These are phyloP conservation scores for Neofusicoccum ribis DNA, from an alignment of 2,329 filamentous ascomycete species.

Conservation along the genomic window DNA sequence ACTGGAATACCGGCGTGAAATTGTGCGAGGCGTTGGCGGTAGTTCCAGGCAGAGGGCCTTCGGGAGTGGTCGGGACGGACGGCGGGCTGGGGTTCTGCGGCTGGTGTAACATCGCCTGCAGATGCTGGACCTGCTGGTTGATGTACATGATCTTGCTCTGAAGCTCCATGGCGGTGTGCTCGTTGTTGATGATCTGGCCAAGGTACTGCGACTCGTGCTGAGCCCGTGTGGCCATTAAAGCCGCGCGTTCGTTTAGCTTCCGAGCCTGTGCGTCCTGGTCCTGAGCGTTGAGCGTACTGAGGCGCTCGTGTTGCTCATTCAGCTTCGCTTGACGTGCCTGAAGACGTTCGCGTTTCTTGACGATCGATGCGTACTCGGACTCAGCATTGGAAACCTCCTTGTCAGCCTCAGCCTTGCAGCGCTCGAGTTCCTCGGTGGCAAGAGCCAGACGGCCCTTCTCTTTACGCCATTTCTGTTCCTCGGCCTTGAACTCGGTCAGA, in stretches of 20 bases:
- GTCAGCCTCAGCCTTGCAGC: constrained; percentile 63
- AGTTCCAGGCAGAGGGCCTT: constrained; percentile 59
- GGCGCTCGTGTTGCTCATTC: constrained; percentile 69
- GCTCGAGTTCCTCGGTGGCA: constrained; percentile 59
- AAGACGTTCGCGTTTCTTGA: constrained; percentile 72
- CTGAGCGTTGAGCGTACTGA: constrained; percentile 67
- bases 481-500: constrained; percentile 56
- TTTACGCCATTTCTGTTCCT: constrained; percentile 59
- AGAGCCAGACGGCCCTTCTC: constrained; percentile 53
- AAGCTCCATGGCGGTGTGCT: constrained; percentile 40
- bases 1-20: constrained; percentile 39
- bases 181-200: constrained; percentile 39
- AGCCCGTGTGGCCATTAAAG: constrained; percentile 36
- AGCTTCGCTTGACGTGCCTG: constrained; percentile 70
- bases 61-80: constrained; percentile 56
- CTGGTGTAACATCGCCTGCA: constrained; percentile 44
- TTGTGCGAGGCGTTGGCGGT: constrained; percentile 26
- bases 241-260: constrained; percentile 41
- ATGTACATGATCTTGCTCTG: constrained; percentile 38
- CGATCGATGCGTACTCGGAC: constrained; percentile 62
- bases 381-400: constrained; percentile 63
- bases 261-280: constrained; percentile 63
- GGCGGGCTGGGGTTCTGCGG: constrained; percentile 29
- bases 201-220: constrained; percentile 40
- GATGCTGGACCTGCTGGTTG: constrained; percentile 38